phyloP scores from a whole-genome alignment of 352 stramenopile genomes.

The Lagenidium giganteum region DNA sequence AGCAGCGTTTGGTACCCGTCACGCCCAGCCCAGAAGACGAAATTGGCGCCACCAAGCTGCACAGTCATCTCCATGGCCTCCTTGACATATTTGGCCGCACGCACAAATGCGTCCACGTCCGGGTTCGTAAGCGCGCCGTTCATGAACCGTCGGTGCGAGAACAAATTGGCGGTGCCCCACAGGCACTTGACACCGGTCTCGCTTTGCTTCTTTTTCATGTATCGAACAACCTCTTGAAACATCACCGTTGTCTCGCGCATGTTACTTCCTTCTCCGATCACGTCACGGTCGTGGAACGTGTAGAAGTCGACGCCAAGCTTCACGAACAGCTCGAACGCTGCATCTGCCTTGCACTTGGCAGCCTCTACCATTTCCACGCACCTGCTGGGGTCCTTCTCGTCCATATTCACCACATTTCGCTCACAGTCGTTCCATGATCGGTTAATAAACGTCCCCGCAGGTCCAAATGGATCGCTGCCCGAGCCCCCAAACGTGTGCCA shows the following conservation, averaged over 20 bases:
- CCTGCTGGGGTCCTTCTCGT: conserved; percentile 27
- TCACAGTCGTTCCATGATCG: conserved; percentile 45
- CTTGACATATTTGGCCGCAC: conserved; percentile 76
- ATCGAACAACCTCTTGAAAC: conserved; percentile 29
- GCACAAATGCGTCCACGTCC: conserved; percentile 73
- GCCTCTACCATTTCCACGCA: conserved; percentile 49
- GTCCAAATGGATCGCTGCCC: conserved; percentile 28
- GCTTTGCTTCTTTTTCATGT: conserved; percentile 57
- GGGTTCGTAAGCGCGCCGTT: conserved; percentile 83
- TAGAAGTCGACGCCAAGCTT: conserved; percentile 84
- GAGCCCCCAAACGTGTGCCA: conserved; percentile 44
- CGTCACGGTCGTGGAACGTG: conserved; percentile 83
- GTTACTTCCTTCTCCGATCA: conserved; percentile 61
- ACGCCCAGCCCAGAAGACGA: conserved; percentile 86
- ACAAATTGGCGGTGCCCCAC: conserved; percentile 83
- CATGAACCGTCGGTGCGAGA: conserved; percentile 77
- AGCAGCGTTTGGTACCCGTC: conserved; percentile 79
- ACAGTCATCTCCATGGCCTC: conserved; percentile 82
- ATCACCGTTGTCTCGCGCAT: conserved; percentile 32
- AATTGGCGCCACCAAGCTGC: conserved; percentile 79
- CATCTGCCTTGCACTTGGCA: conserved; percentile 69
- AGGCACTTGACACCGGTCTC: conserved; percentile 73
- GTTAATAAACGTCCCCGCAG: conserved; percentile 31
- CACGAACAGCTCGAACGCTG: conserved; percentile 84
- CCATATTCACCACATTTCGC: too few relatives aligned